phyloP scores from a whole-genome alignment of 139 green algal genomes.

The Trebouxia sp. region DNA sequence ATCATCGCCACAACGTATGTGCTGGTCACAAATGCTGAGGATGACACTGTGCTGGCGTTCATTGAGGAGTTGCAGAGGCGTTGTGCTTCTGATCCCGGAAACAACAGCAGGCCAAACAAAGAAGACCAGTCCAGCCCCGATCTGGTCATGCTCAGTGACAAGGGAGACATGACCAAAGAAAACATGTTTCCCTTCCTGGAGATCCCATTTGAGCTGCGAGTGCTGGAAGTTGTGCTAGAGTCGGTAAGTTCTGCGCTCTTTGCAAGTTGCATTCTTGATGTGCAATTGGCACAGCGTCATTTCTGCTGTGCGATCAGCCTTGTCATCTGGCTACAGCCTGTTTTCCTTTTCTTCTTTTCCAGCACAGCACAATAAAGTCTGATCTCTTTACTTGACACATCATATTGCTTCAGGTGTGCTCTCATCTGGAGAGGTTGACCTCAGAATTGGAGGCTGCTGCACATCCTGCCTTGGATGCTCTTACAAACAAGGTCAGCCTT shows the following conservation, averaged over 20 bases:
- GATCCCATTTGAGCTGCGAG: constrained; percentile 68
- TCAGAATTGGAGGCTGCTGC: constrained; percentile 82
- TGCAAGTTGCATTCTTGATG: neutral
- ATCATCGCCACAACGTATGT: constrained; percentile 38
- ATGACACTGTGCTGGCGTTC: constrained; percentile 38
- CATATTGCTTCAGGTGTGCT: constrained; percentile 50
- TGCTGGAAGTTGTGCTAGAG: constrained; percentile 62
- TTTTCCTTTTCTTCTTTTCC: no score
- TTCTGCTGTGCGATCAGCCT: no score
- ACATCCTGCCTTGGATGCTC: constrained; percentile 83
- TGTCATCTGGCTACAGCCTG: neutral
- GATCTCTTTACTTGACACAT: neutral
- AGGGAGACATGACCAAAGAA: constrained; percentile 3
- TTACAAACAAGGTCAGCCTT: constrained; percentile 76
- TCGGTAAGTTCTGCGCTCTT: constrained; percentile 34
- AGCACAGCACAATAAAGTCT: no score
- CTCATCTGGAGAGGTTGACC: constrained; percentile 70
- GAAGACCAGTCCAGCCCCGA: constrained; percentile 10
- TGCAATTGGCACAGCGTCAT: neutral
- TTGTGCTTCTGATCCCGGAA: neutral
- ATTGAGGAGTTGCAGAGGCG: constrained; percentile 48
- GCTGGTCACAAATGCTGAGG: constrained; percentile 36
- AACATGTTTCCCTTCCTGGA: constrained; percentile 9
- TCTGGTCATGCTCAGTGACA: neutral
- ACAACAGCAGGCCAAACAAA: neutral